Evolutionary conservation across 1,284 basidiomycete species (phyloP).

Genomic region (Moniliella sp.): DNA sequence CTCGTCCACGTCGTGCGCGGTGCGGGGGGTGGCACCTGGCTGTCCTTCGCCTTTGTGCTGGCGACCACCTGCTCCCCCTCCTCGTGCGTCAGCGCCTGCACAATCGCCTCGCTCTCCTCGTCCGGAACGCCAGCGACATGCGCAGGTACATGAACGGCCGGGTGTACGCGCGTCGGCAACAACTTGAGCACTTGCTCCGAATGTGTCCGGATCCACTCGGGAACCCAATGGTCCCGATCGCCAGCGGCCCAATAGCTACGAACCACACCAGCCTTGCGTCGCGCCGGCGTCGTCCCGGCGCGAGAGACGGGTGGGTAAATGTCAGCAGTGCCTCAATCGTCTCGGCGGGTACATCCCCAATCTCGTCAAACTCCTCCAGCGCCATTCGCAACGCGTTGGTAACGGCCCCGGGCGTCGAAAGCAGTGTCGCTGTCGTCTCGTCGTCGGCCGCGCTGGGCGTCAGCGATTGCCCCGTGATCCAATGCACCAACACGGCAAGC

Average conservation of each 20-base stretch:
- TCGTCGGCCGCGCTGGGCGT: conserved; percentile 2
- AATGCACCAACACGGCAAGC: conserved; percentile 6
- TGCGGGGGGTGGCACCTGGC: too few relatives aligned
- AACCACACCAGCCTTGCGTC: conserved; percentile 1
- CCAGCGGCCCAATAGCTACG: conserved; percentile 6
- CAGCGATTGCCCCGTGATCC: conserved; percentile 8
- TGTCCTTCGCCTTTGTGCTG: not conserved
- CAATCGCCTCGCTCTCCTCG: not conserved
- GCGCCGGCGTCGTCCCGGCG: not conserved
- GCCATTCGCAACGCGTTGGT: conserved; percentile 13
- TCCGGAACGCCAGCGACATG: not conserved
- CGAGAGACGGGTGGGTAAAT: conserved; percentile 4
- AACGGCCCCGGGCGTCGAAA: conserved; percentile 9
- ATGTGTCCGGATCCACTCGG: conserved; percentile 6
- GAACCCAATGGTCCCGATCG: conserved; percentile 10
- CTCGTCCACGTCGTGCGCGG: not conserved
- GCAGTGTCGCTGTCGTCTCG: conserved; percentile 10
- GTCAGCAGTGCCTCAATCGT: conserved; percentile 2
- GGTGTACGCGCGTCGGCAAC: not conserved
- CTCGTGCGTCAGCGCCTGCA: not conserved
- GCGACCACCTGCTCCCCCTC: not conserved
- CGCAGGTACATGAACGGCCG: not conserved
- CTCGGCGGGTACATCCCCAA: conserved; percentile 3
- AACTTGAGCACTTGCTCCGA: not conserved
- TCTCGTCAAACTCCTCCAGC: conserved; percentile 10